phyloP scores from a whole-genome alignment of 176 grass and related monocot genomes.

The Oryza brachyantha region DNA sequence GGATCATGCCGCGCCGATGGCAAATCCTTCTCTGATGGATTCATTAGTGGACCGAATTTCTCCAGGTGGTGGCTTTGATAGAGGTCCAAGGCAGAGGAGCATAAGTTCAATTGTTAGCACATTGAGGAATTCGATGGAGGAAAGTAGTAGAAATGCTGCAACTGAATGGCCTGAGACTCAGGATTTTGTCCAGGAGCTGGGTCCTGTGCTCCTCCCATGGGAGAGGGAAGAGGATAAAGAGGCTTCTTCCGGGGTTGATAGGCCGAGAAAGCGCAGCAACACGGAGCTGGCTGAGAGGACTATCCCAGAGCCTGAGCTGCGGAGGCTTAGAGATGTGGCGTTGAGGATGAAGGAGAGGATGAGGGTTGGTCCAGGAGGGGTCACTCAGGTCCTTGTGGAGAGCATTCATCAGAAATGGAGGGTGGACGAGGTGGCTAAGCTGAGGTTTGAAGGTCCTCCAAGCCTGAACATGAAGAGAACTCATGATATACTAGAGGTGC shows the following conservation, averaged over 20 bases:
- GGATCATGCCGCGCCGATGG: not conserved
- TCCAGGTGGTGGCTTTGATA: not conserved
- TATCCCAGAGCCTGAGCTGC: constrained; percentile 74
- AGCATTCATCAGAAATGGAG: constrained; percentile 76
- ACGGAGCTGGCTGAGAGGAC: constrained; percentile 69
- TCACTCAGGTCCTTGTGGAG: constrained; percentile 70
- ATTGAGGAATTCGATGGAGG: constrained; percentile 38
- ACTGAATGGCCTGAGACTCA: constrained; percentile 5
- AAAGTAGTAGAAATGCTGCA: constrained; percentile 12
- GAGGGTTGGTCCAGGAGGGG: constrained; percentile 77
- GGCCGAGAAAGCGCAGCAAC: constrained; percentile 36
- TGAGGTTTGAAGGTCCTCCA: constrained; percentile 85
- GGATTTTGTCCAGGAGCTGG: constrained; percentile 39
- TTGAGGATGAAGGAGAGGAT: constrained; percentile 97
- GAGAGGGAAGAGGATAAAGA: constrained; percentile 43
- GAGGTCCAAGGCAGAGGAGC: not conserved
- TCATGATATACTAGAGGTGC: constrained; percentile 84
- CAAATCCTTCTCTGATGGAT: constrained; percentile 8
- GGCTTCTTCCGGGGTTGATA: not conserved
- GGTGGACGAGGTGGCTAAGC: constrained; percentile 77
- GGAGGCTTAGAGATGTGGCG: constrained; percentile 62
- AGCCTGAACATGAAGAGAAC: constrained; percentile 86
- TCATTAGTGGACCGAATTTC: not conserved
- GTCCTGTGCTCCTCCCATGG: constrained; percentile 72
- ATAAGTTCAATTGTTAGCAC: constrained; percentile 44